These are phyloP conservation scores for Neurospora sp. DNA, from an alignment of 495 filamentous ascomycete species.

Conservation along the genomic window DNA sequence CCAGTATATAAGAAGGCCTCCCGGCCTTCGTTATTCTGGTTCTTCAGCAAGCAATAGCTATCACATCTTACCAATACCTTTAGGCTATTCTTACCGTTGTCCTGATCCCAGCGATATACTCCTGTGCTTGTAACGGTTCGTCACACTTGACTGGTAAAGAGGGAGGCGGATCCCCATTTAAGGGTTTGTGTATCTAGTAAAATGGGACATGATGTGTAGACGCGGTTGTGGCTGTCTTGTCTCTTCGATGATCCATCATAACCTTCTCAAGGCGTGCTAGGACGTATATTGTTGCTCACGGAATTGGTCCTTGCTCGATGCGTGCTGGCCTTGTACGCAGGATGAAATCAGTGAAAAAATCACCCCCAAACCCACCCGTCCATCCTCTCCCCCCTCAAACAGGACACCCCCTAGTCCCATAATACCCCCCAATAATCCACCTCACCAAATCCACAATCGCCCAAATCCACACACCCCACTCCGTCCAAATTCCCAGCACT, in stretches of 20 bases:
- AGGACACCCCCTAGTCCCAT: not conserved
- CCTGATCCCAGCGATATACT: too few relatives aligned
- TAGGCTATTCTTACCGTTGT: too few relatives aligned
- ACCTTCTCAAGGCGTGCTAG: not conserved
- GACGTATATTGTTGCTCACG: not conserved
- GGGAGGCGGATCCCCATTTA: not conserved
- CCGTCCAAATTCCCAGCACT: not conserved
- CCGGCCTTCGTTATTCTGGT: too few relatives aligned
- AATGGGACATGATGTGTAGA: not conserved
- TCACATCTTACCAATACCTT: too few relatives aligned
- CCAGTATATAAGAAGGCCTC: too few relatives aligned
- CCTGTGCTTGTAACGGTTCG: too few relatives aligned
- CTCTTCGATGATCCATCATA: not conserved
- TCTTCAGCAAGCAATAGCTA: too few relatives aligned
- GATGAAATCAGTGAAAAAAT: too few relatives aligned
- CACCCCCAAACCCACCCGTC: not conserved
- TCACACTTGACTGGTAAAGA: not conserved
- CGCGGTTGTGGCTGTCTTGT: not conserved
- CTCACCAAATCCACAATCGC: not conserved
- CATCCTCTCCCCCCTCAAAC: not conserved
- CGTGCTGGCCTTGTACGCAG: too few relatives aligned
- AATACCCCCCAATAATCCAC: not conserved
- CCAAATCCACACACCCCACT: not conserved
- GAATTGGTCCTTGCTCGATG: not conserved
- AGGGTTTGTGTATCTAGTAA: not conserved